These are phyloP conservation scores for Blechomonas ayalai DNA, from an alignment of 208 protist species.

Conservation along the genomic window DNA sequence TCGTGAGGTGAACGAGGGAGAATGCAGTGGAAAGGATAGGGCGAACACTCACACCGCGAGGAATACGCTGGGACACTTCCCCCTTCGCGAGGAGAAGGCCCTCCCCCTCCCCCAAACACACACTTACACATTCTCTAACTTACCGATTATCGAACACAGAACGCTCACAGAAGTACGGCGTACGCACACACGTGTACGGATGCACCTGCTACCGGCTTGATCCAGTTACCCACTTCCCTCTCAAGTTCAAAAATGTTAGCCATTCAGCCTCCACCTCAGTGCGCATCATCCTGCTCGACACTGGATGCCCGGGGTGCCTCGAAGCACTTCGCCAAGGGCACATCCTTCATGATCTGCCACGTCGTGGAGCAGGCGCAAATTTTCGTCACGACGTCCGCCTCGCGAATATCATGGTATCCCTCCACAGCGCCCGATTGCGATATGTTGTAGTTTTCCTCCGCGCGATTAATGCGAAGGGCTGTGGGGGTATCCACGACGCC, in stretches of 20 bases:
- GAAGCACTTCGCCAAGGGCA: conserved; percentile 71
- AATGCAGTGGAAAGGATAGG: too few relatives aligned
- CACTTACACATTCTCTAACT: too few relatives aligned
- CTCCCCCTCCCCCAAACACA: too few relatives aligned
- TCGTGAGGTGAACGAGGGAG: too few relatives aligned
- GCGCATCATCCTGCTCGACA: conserved; percentile 28
- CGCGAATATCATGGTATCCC: conserved; percentile 91
- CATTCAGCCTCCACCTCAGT: conserved; percentile 5
- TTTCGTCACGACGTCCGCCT: conserved; percentile 83
- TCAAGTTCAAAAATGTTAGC: not conserved
- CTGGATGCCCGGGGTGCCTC: conserved; percentile 42
- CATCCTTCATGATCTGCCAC: conserved; percentile 73
- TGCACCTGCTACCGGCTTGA: too few relatives aligned
- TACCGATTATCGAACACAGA: too few relatives aligned
- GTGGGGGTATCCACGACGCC: conserved; percentile 65
- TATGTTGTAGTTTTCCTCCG: conserved; percentile 85
- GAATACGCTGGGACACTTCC: too few relatives aligned
- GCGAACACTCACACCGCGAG: too few relatives aligned
- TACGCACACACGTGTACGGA: too few relatives aligned
- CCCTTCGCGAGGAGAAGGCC: too few relatives aligned
- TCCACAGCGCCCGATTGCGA: conserved; percentile 56
- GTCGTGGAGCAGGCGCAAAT: conserved; percentile 74
- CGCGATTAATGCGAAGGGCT: conserved; percentile 72
- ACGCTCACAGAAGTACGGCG: too few relatives aligned
- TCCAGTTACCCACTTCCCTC: not conserved